Evolutionary conservation across 805 yeast genomes (phyloP), one percentile per base, ranked within the genome.

Genomic region (Candida succiphila): DNA sequence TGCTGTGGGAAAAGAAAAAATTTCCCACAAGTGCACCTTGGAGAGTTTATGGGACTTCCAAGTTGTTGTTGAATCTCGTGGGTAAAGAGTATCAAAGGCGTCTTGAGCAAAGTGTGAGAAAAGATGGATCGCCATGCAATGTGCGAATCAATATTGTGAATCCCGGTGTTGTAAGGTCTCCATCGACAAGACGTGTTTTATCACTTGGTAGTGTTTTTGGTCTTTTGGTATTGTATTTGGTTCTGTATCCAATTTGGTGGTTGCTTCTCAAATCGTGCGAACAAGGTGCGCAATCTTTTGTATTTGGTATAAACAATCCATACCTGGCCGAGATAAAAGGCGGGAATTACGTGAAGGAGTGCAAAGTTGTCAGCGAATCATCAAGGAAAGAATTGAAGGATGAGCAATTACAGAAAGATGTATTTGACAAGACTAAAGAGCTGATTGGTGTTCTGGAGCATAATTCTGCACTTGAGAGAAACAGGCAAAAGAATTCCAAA

Each of bases 141-240:
- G 75, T 84, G 17, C 69, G 78, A 32, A 69, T 86, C 17, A 70
- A 79, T 37, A 49, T 86, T 35, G 92, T 84, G 5, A 92, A 92
- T 49, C 97, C 99, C 0, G 98, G 98, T 1, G 45, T 88, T 24
- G 83, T 85, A 81, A 69, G 97, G 44, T 76, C 95, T 2, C 84
- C 95, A 2, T 75, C 94, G 18, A 78, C 89, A 26, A 75, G 92
- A 44, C 69, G 96, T 36, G 73, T 78, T 24, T 37, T 86, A 5
- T 75, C 92, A 15, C 69, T 83, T 58, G 96, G 97, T 1, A 64
- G 84, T 0, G 44, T 89, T 3, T 58, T 58, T 53, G 68, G 71
- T 4, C 56, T 82, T 24, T 39, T 87, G 4, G 8, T 85, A 0
- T 5, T 65, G 17, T 78, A 89, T 49, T 39, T 87, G 21, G 7